Evolutionary conservation across 176 grass and related monocot species (phyloP).

Genomic region (Triticum aestivum): DNA sequence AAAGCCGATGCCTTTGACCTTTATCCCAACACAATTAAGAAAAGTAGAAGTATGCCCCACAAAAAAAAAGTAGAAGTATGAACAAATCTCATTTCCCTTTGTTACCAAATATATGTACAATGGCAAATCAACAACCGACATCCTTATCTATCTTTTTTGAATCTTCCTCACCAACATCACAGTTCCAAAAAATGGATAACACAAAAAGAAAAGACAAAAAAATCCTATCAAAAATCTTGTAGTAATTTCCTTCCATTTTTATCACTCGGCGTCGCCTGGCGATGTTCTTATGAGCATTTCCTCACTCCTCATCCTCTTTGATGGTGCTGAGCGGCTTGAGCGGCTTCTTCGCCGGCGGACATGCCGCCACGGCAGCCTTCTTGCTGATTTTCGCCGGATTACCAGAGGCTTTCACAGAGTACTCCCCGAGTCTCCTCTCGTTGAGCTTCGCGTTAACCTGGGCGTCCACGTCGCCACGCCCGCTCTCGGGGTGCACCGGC

Average conservation of each 20-base stretch:
- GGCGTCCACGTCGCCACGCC: background rate
- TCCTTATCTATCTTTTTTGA: background rate
- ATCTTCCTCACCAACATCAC: background rate
- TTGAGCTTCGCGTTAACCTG: conserved; percentile 55
- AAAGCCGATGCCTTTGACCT: background rate
- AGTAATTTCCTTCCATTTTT: too few species aligned
- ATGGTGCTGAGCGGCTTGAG: conserved; percentile 56
- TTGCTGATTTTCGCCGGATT: background rate
- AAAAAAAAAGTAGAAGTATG: too few species aligned
- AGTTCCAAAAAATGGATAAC: background rate
- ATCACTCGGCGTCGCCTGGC: background rate
- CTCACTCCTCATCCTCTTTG: conserved; percentile 38
- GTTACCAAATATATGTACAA: background rate
- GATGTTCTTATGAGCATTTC: background rate
- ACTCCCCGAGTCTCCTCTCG: conserved; percentile 39
- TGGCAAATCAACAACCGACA: background rate
- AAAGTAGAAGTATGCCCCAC: background rate
- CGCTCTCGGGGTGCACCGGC: conserved; percentile 29
- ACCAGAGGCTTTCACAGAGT: background rate
- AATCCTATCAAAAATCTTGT: background rate
- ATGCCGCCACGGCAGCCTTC: background rate
- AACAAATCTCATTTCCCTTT: background rate
- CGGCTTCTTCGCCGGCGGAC: conserved; percentile 9
- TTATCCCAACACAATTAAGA: background rate
- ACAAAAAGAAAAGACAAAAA: background rate